Evolutionary conservation across 495 filamentous ascomycete species (phyloP).

Genomic region (Penicillium fimorum): DNA sequence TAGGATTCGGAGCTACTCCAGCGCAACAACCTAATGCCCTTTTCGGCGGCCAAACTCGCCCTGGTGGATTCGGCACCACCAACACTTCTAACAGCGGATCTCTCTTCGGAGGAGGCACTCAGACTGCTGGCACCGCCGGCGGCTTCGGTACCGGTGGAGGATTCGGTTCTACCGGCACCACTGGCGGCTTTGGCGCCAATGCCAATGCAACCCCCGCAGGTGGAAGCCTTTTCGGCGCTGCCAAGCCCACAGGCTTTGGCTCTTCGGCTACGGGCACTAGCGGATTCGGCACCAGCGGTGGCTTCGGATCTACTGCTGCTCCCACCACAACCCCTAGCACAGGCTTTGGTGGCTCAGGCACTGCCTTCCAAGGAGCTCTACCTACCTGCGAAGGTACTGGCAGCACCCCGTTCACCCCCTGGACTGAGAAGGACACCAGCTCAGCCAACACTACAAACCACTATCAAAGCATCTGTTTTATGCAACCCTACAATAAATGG

Average conservation of each 20-base stretch:
- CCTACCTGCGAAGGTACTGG: constrained; percentile 67
- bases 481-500: constrained; percentile 81
- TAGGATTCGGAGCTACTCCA: constrained; percentile 42
- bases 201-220: constrained; percentile 38
- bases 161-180: constrained; percentile 29
- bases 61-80: constrained; percentile 49
- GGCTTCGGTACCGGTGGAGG: constrained; percentile 38
- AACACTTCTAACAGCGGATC: constrained; percentile 44
- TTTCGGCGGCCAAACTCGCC: constrained; percentile 41
- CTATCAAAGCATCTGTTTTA: constrained; percentile 86
- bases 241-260: constrained; percentile 40
- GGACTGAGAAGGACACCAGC: constrained; percentile 75
- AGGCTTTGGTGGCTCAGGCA: constrained; percentile 44
- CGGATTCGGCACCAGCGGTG: constrained; percentile 22
- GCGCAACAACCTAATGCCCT: constrained; percentile 37
- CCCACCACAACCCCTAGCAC: constrained; percentile 8
- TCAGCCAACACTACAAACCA: constrained; percentile 57
- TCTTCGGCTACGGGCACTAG: constrained; percentile 25
- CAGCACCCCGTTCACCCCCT: constrained; percentile 66
- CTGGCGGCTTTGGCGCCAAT: constrained; percentile 38
- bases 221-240: constrained; percentile 50
- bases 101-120: constrained; percentile 47
- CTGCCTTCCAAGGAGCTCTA: constrained; percentile 46
- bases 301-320: constrained; percentile 26
- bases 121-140: constrained; percentile 41